Evolutionary conservation across 345 rosid species (phyloP), one percentile per base, ranked within the genome.

Genomic region (Raphanus sativus): DNA sequence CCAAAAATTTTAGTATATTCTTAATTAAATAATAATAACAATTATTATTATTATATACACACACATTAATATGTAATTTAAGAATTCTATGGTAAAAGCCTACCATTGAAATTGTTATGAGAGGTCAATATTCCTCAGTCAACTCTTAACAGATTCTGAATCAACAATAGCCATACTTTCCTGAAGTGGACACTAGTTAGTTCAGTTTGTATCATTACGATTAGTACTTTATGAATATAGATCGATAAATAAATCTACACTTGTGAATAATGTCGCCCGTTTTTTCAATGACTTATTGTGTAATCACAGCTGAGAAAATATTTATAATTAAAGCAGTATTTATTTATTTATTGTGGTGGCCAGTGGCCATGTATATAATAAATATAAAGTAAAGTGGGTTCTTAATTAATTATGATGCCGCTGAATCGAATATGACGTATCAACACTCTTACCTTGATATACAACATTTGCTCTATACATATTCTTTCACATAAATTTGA

Each of bases 391-490:
- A 54, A 62, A 67, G 77, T 67, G 60, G 75, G 58, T 69, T 69
- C 38, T 25, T 64, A 56, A 59, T 80, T 74, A 69, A 69, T 69
- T 63, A 59, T 59, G 25, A 65, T 64, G 76, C 68, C 76, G 72
- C 83, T 76, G 83, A 75, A 70, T 69, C 75, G 76, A 80, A 75
- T 75, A 65, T 64, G 83, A 75, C 82, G 68, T 38, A 56, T 68
- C 21, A 74, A 63, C 67, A 67, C 50, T 79, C 26, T 52, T 40
- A 30, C 66, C 16, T 74, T 24, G 45, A 28, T 45, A 71, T 56
- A 71, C 58, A 29, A 16, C 16, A 60, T 4, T 28, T 28, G 30
- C 16, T 69, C 10, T 28, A 25, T 34, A 50, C 26, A 30, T 65
- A 65, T 38, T 29, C 38, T 13, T 15, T 17, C 36, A 65, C 68